Evolutionary conservation across 371 early-diverging fungal genomes (phyloP).

Genomic region (Actinomortierella wolfii): DNA sequence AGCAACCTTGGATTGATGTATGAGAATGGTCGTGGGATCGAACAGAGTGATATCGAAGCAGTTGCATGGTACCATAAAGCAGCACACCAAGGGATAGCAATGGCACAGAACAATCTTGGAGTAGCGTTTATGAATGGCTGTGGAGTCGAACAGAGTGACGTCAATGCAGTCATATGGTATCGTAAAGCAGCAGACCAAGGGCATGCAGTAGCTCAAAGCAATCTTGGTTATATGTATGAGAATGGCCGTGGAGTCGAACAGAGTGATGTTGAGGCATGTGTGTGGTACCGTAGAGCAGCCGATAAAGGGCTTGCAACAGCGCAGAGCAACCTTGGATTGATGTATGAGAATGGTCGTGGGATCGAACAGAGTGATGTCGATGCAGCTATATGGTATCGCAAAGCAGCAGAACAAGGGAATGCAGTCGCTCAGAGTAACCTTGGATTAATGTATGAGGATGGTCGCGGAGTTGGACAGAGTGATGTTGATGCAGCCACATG

Average conservation of each 20-base stretch:
- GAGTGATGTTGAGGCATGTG: constrained; percentile 67
- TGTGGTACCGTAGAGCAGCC: constrained; percentile 74
- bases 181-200: constrained; percentile 72
- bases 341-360: constrained; percentile 85
- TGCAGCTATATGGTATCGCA: constrained; percentile 74
- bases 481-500: constrained; percentile 56
- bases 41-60: no score
- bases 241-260: constrained; percentile 80
- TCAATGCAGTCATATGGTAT: constrained; percentile 81
- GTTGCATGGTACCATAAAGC: no score
- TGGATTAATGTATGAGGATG: constrained; percentile 78
- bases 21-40: no score
- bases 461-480: constrained; percentile 60
- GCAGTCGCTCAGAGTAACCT: constrained; percentile 81
- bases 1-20: no score
- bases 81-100: no score
- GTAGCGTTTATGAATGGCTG: no score
- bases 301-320: constrained; percentile 69
- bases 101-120: no score
- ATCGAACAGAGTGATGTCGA: constrained; percentile 62
- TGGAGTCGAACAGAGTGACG: constrained; percentile 62
- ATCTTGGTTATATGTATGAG: constrained; percentile 77
- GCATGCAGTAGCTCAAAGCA: constrained; percentile 71
- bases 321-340: constrained; percentile 83
- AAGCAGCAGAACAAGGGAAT: constrained; percentile 77